These are phyloP conservation scores for Tremellales sp. DNA, from an alignment of 1,284 basidiomycete species.

Conservation along the genomic window DNA sequence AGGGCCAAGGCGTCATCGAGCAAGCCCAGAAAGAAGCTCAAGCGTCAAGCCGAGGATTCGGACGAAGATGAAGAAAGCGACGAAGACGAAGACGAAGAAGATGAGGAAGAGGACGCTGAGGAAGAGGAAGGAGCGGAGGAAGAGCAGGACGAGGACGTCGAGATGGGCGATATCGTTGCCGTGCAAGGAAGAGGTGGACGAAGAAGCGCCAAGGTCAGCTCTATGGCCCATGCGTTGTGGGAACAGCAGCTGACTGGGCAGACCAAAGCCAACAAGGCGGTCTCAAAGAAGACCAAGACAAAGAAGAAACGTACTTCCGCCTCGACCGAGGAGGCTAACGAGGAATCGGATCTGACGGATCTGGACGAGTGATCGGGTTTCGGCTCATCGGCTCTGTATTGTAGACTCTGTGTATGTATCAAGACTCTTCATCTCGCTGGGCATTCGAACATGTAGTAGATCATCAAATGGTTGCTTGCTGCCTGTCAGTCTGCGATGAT, in stretches of 20 bases:
- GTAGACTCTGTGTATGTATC: too few species aligned
- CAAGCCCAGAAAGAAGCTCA: constrained; percentile 1
- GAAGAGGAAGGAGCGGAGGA: constrained; percentile 16
- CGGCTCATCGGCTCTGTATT: too few species aligned
- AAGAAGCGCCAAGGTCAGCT: constrained; percentile 41
- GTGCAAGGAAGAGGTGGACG: constrained; percentile 39
- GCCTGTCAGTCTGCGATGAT: too few species aligned
- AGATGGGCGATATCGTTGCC: constrained; percentile 19
- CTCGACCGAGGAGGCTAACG: background rate
- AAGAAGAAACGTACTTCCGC: constrained; percentile 4
- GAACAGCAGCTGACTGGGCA: background rate
- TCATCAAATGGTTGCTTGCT: too few species aligned
- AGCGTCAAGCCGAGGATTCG: constrained; percentile 14
- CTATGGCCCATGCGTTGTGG: background rate
- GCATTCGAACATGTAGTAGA: too few species aligned
- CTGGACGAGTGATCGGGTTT: constrained; percentile 4
- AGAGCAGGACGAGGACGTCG: constrained; percentile 19
- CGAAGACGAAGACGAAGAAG: constrained; percentile 18
- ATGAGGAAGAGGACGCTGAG: constrained; percentile 15
- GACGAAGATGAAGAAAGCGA: constrained; percentile 10
- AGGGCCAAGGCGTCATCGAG: constrained; percentile 5
- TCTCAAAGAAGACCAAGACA: constrained; percentile 14
- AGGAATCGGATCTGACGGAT: constrained; percentile 4
- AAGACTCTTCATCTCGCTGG: too few species aligned
- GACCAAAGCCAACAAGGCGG: constrained; percentile 39